A percentile compares a stretch with the other conserved stretches of the same genome.
These are phyloP conservation scores for Termitomyces titanicus DNA, from an alignment of 768 basidiomycete species.

Conservation along the genomic window DNA sequence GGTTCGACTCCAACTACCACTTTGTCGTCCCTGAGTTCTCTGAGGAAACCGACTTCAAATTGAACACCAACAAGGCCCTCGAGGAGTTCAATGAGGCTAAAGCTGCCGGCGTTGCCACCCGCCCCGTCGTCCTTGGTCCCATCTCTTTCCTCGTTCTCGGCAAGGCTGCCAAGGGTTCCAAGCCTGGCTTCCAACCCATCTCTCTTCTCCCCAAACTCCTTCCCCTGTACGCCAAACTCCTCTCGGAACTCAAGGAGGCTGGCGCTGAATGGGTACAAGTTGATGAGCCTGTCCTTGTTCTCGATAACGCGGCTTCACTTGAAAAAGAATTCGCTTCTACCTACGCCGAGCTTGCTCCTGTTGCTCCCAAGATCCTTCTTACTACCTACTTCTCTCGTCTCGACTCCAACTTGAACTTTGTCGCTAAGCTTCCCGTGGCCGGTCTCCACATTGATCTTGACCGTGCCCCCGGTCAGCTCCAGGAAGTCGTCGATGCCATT, in stretches of 20 bases:
- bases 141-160: conserved; percentile 93
- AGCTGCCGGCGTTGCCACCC: conserved; percentile 82
- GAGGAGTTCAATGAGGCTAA: conserved; percentile 95
- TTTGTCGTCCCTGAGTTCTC: conserved; percentile 97
- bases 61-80: conserved; percentile 93
- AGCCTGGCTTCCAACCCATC: conserved; percentile 84
- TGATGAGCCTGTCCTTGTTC: conserved; percentile 94
- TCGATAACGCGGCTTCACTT: conserved; percentile 75
- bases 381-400: conserved; percentile 98
- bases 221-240: conserved; percentile 87
- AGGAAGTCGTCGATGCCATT: conserved; percentile 74
- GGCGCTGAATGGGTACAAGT: conserved; percentile 95
- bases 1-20: conserved; percentile 99
- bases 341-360: conserved; percentile 76
- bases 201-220: conserved; percentile 86
- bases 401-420: conserved; percentile 83
- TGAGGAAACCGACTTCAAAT: conserved; percentile 86
- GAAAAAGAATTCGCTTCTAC: conserved; percentile 78
- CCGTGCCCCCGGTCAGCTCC: conserved; percentile 89
- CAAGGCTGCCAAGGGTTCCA: conserved; percentile 84
- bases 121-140: conserved; percentile 95
- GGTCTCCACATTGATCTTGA: conserved; percentile 96
- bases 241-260: conserved; percentile 86
- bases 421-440: conserved; percentile 88
- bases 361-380: conserved; percentile 88